phyloP scores from a whole-genome alignment of 768 basidiomycete species.

The Asterophora parasitica region DNA sequence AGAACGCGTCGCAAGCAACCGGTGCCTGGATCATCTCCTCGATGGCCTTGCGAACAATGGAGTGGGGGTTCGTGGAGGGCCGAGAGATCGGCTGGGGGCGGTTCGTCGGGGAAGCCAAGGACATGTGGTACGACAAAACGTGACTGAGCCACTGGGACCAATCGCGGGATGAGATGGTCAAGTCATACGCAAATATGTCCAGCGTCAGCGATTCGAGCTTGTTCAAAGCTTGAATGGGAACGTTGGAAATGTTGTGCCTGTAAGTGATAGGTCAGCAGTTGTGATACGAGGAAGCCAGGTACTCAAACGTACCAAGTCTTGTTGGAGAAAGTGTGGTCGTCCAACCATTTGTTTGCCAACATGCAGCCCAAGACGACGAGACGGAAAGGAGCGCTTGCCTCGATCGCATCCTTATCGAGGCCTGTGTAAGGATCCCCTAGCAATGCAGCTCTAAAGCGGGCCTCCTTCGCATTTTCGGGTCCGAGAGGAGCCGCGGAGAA shows the following conservation, averaged over 20 bases:
- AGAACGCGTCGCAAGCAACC: constrained; percentile 23
- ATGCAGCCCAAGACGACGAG: constrained; percentile 77
- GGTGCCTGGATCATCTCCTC: constrained; percentile 63
- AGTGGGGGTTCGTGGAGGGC: constrained; percentile 67
- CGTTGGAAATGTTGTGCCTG: constrained; percentile 78
- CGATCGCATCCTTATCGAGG: constrained; percentile 45
- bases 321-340: constrained; percentile 86
- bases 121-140: constrained; percentile 59
- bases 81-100: constrained; percentile 75
- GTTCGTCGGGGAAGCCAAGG: constrained; percentile 47
- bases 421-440: constrained; percentile 44
- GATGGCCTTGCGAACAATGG: constrained; percentile 61
- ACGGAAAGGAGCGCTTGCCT: constrained; percentile 64
- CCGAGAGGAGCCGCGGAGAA: constrained; percentile 50
- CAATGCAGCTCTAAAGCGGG: constrained; percentile 58
- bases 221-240: constrained; percentile 68
- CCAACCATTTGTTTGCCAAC: constrained; percentile 86
- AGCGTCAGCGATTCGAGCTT: constrained; percentile 65
- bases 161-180: constrained; percentile 57
- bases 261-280: constrained; percentile 9
- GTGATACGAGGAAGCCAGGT: not conserved
- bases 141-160: constrained; percentile 74
- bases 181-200: constrained; percentile 65
- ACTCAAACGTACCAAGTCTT: constrained; percentile 75
- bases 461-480: constrained; percentile 52